Base-by-base conservation (phyloP, 768 basidiomycete species). In the Candolleomyces efflorescens region DNA sequence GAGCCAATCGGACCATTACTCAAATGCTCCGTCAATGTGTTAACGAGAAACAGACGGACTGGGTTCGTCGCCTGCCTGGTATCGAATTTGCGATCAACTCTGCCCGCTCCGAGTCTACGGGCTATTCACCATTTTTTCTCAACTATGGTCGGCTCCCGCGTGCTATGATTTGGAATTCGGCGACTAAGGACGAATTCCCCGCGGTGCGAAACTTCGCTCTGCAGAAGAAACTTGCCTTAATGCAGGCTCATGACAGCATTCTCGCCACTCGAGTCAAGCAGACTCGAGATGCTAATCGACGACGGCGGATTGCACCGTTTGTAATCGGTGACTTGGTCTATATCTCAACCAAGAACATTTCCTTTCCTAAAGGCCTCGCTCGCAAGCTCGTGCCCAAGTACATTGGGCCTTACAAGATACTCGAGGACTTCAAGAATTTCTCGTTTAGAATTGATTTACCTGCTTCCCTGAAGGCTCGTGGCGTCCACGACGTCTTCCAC, bases 401-500 rank as follows among this genome's bases (percentile, higher is more conserved):
- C 39, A 45, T 63, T 3, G 54, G 63, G 3, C 63, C 65, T 7
- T 62, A 53, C 48, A 18, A 10, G 13, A 59, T 63, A 2, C 13
- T 41, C 1, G 13, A 55, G 22, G 52, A 59, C 37, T 63, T 51
- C 22, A 17, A 45, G 5, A 60, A 60, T 22, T 18, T 50, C 23
- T 63, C 60, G 1, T 61, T 50, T 22, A 11, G 46, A 13, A 7
- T 63, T 2, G 48, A 53, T 0, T 20, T 63, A 1, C 46, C 63
- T 7, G 6, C 10, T 6, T 15, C 23, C 13, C 58, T 72, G 1
- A 64, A 62, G 23, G 66, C 59, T 6, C 22, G 47, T 15, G 67
- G 59, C 13, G 60, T 72, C 1, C 68, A 70, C 56, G 65, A 69
- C 3, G 67, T 64, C 0, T 78, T 77, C 62, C 75, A 79, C 53